phyloP scores from a whole-genome alignment of 148 eudicot species.

The Fallopia convolvulus region DNA sequence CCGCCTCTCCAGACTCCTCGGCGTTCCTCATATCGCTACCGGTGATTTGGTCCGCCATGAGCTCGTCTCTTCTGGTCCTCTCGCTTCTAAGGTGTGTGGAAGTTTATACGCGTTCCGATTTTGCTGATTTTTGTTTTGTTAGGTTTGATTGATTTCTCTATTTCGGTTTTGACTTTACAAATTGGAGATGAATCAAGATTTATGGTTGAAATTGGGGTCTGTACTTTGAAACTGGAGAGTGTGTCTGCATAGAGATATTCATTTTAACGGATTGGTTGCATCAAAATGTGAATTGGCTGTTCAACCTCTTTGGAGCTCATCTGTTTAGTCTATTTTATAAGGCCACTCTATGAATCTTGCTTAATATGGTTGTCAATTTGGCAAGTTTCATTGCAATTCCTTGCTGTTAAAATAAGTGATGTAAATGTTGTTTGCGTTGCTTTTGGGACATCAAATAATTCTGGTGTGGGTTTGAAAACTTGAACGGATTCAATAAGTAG shows the following conservation, averaged over 20 bases:
- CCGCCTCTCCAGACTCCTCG: conserved; percentile 61
- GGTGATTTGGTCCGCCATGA: conserved; percentile 89
- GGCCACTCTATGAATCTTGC: background rate
- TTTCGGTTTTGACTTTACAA: background rate
- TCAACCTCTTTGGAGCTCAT: background rate
- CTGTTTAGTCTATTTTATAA: background rate
- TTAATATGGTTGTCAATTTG: background rate
- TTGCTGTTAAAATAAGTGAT: background rate
- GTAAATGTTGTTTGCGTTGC: background rate
- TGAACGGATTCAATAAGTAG: background rate
- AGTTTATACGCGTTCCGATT: background rate
- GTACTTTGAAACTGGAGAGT: background rate
- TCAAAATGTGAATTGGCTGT: background rate
- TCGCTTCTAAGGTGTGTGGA: conserved; percentile 43
- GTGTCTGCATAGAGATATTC: background rate
- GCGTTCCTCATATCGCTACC: conserved; percentile 84
- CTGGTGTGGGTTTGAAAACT: too few relatives aligned
- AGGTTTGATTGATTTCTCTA: background rate
- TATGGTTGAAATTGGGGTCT: background rate
- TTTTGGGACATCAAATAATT: background rate
- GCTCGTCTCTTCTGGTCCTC: conserved; percentile 56
- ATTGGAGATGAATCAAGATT: background rate
- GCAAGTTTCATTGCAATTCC: background rate
- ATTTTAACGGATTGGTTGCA: background rate
- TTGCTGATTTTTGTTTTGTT: background rate